phyloP scores from a whole-genome alignment of 169 alveolate species.

The Plasmodium knowlesi region DNA sequence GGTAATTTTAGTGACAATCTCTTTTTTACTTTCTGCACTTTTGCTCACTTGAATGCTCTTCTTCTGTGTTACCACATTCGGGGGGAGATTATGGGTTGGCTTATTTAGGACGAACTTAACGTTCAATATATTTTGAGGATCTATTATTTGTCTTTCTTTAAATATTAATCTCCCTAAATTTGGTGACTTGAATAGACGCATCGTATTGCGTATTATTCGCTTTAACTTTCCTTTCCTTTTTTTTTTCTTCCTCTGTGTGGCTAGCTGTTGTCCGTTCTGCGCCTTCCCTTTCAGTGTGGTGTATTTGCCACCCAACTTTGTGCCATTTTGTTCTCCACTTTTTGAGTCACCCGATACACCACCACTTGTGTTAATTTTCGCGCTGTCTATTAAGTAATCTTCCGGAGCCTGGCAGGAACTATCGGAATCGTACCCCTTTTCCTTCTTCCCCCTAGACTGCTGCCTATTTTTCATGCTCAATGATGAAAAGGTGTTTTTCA shows the following conservation, averaged over 20 bases:
- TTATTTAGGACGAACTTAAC: not conserved
- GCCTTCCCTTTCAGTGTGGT: not conserved
- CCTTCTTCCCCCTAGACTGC: not conserved
- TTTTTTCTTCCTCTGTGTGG: not conserved
- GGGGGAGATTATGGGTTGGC: not conserved
- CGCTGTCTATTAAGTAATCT: not conserved
- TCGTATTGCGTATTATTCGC: not conserved
- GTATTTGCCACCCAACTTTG: not conserved
- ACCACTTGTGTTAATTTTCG: not conserved
- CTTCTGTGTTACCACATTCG: not conserved
- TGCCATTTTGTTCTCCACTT: not conserved
- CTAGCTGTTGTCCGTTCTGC: not conserved
- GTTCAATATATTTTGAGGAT: not conserved
- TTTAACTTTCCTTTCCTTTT: not conserved
- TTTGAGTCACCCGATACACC: not conserved
- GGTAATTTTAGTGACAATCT: not conserved
- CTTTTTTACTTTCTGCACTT: not conserved
- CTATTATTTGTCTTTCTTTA: not conserved
- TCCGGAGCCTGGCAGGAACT: not conserved
- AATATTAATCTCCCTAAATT: not conserved
- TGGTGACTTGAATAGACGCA: not conserved
- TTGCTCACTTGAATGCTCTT: not conserved
- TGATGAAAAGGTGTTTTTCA: not conserved
- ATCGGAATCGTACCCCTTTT: not conserved
- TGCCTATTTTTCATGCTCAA: not conserved